These are phyloP conservation scores for Lathyrus aphaca DNA, from an alignment of 306 rosid species.

Conservation along the genomic window DNA sequence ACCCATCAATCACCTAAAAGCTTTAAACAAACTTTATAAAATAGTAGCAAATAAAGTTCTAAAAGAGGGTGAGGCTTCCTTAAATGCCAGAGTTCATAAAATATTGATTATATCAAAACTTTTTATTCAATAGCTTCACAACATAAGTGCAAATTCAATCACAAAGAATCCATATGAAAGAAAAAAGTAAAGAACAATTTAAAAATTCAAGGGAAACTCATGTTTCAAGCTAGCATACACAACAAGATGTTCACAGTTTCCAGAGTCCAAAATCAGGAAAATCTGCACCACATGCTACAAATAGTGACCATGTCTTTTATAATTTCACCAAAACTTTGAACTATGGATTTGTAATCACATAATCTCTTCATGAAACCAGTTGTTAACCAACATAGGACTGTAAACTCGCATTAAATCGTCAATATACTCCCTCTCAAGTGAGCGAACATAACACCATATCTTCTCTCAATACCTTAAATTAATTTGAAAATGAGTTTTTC, in stretches of 20 bases:
- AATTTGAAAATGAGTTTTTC: neutral
- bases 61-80: too few relatives aligned
- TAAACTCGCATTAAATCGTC: neutral
- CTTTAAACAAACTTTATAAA: too few relatives aligned
- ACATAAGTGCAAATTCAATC: conserved; percentile 14
- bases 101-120: neutral
- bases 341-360: neutral
- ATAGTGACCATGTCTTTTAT: neutral
- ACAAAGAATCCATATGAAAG: conserved; percentile 16
- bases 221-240: conserved; percentile 9
- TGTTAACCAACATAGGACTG: neutral
- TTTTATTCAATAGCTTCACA: conserved; percentile 1
- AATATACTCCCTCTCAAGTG: neutral
- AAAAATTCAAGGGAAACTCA: neutral
- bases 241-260: neutral
- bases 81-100: too few relatives aligned
- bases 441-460: too few relatives aligned
- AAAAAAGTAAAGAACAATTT: neutral
- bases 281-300: neutral
- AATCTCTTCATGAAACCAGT: neutral
- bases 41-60: too few relatives aligned
- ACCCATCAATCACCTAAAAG: too few relatives aligned
- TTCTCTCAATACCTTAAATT: too few relatives aligned
- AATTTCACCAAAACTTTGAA: neutral
- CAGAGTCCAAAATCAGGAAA: neutral